Conservation (phyloP, 495 filamentous ascomycete genomes). For the Penicillium psychrofluorescens region DNA sequence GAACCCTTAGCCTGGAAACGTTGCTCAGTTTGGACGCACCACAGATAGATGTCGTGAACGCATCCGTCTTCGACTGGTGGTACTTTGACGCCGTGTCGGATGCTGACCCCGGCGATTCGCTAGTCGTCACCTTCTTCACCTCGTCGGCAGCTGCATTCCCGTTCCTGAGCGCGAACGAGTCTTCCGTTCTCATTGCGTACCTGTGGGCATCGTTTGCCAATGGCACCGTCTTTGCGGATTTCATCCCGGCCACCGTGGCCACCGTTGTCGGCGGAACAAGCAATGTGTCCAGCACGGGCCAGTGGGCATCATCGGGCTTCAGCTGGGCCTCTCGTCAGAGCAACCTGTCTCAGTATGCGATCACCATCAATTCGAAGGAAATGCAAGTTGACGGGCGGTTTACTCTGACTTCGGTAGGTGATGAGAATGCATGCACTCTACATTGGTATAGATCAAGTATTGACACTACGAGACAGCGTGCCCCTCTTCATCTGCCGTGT, state of each 20-base stretch:
- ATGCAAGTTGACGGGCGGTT: conserved; percentile 10
- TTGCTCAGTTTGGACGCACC: conserved; percentile 22
- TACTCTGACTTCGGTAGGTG: conserved; percentile 9
- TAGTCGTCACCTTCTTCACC: conserved; percentile 24
- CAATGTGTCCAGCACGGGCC: conserved; percentile 1
- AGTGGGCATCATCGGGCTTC: conserved; percentile 10
- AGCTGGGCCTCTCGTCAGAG: conserved; percentile 5
- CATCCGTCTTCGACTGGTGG: conserved; percentile 33
- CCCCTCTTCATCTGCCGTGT: conserved; percentile 10
- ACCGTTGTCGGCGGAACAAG: conserved; percentile 1
- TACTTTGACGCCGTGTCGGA: conserved; percentile 30
- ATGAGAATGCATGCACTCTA: background rate
- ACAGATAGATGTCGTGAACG: conserved; percentile 18
- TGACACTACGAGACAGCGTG: background rate
- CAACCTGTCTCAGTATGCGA: conserved; percentile 9
- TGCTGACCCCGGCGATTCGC: conserved; percentile 6
- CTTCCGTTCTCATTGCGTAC: conserved; percentile 16
- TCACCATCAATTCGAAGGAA: conserved; percentile 7
- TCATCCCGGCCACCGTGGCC: conserved; percentile 11
- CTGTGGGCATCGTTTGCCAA: conserved; percentile 18
- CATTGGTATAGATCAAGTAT: no score
- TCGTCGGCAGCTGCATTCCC: conserved; percentile 15
- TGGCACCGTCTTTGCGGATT: conserved; percentile 12
- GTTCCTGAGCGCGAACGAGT: conserved; percentile 5
- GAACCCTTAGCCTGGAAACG: background rate